Conservation (phyloP, 2,329 filamentous ascomycete genomes). For the Bertia moriformis region DNA sequence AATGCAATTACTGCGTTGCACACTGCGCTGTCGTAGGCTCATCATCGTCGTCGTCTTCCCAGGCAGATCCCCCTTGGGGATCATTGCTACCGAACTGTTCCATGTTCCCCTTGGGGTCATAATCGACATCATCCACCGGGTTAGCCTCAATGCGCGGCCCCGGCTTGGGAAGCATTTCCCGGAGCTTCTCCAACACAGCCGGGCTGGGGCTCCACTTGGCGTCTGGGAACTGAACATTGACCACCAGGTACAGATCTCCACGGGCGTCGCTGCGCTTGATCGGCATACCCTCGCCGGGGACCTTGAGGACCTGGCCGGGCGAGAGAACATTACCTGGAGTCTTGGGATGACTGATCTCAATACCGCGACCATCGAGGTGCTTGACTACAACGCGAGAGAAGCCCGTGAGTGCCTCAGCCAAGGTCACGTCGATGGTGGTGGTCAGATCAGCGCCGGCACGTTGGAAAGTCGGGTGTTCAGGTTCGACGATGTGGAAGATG, state of each 20-base stretch:
- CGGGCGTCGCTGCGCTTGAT: constrained; percentile 68
- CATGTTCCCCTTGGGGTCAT: constrained; percentile 68
- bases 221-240: constrained; percentile 79
- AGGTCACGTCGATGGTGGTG: constrained; percentile 64
- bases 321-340: constrained; percentile 63
- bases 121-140: constrained; percentile 74
- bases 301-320: constrained; percentile 72
- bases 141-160: constrained; percentile 49
- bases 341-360: constrained; percentile 58
- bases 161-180: constrained; percentile 60
- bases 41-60: constrained; percentile 61
- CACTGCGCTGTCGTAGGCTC: constrained; percentile 58
- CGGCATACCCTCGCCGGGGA: constrained; percentile 88
- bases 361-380: constrained; percentile 85
- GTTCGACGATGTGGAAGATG: constrained; percentile 73
- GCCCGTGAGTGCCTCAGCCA: constrained; percentile 72
- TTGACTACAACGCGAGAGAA: constrained; percentile 83
- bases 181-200: constrained; percentile 54
- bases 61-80: constrained; percentile 47
- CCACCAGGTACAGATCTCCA: constrained; percentile 75
- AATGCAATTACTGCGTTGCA: constrained; percentile 60
- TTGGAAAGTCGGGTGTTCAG: constrained; percentile 67
- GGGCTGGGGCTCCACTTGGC: constrained; percentile 68
- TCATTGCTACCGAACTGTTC: constrained; percentile 60
- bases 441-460: constrained; percentile 74